Base-by-base conservation (phyloP, 257 asterid genomes). In the Leptodermis oblonga region DNA sequence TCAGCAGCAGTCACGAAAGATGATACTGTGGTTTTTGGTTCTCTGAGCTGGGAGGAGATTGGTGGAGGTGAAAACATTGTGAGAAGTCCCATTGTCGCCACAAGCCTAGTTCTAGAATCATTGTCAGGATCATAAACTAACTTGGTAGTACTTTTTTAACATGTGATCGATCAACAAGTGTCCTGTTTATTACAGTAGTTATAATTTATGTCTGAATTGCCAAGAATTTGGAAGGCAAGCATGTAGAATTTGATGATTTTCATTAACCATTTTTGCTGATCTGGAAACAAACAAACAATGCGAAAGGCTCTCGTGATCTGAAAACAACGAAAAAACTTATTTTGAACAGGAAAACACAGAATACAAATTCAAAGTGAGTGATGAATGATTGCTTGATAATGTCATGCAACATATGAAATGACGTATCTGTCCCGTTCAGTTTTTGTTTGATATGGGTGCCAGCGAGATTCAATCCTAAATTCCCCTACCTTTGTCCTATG, bases 51-150 rank as follows among this genome's bases (percentile, higher is more conserved):
- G 97, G 78, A 82, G 20, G 89, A 85, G 43, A 79, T 71, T 9
- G 78, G 60, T 7, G 78, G 62, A 43, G 88, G 90, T 25, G 62
- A 80, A 23, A 71, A 78, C 58, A 69, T 53, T 0, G 96, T 86
- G 6, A 78, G 78, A 74, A 90, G 92, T 81, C 91, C 96, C 25
- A 84, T 90, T 43, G 87, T 83, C 4, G 91, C 67, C 30, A 81
- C 88, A 42, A 82, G 69, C 68, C 34, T 72, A 22, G 52, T 3
- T 56, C 62, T 25, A 25, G 78, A 75, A 60, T 51, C 64, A 52
- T 7, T 74, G 67, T 6, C 59, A 25, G 22, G 53, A 52, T 41
- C 48, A 61, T 64, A 39, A 51, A 20, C 30, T 51, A 51, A 74
- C 64, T 62, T 17, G 71, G 58, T 60, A 11, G 65, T 60, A 46